Percentiles rank a stretch among this genome's conserved stretches.
phyloP scores from a whole-genome alignment of 2,329 filamentous ascomycete species.

The Gaeumannomyces tritici region DNA sequence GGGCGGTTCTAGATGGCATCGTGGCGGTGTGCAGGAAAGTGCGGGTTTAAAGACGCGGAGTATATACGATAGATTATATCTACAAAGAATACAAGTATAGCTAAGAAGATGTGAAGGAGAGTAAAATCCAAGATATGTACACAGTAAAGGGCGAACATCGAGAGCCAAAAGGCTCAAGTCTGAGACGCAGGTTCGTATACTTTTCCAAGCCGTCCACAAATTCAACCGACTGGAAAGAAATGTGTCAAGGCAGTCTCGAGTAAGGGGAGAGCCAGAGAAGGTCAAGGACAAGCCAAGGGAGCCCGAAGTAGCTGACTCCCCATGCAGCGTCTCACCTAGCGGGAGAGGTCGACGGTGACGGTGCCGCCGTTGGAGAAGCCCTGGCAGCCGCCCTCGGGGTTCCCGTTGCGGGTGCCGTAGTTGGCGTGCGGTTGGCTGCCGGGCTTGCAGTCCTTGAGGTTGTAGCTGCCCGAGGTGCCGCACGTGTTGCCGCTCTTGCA shows the following conservation, averaged over 20 bases:
- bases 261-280: too few relatives aligned
- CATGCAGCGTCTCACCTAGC: neutral
- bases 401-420: slow-evolving; percentile 11
- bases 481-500: slow-evolving; percentile 25
- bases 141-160: neutral
- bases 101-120: neutral
- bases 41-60: too few relatives aligned
- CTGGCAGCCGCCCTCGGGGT: slow-evolving; percentile 18
- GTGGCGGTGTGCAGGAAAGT: too few relatives aligned
- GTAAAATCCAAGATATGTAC: neutral
- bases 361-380: slow-evolving; percentile 16
- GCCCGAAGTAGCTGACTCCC: too few relatives aligned
- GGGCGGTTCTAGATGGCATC: neutral
- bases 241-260: too few relatives aligned
- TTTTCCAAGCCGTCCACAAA: too few relatives aligned
- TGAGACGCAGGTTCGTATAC: neutral
- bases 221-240: too few relatives aligned
- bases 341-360: neutral
- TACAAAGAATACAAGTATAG: neutral
- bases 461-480: slow-evolving; percentile 22
- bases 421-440: neutral
- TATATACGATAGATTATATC: neutral
- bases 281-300: neutral
- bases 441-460: slow-evolving; percentile 22
- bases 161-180: neutral